phyloP scores from a whole-genome alignment of 2,329 filamentous ascomycete genomes.

The Penicillium sp. region DNA sequence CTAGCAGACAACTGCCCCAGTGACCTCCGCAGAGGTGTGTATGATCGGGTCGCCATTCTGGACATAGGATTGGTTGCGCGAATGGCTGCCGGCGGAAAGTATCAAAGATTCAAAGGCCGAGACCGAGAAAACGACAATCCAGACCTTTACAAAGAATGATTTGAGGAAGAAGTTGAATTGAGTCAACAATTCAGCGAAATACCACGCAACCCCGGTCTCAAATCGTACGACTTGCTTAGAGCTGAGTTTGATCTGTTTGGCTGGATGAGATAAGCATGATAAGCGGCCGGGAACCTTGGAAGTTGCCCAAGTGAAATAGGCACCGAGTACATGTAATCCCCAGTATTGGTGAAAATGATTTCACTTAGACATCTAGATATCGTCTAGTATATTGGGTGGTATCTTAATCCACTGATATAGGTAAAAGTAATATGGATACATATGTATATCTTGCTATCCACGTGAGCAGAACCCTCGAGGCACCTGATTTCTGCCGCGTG shows the following conservation, averaged over 20 bases:
- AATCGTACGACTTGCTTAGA: constrained; percentile 13
- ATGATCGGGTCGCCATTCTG: constrained; percentile 34
- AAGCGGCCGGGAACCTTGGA: background rate
- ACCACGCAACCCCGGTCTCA: constrained; percentile 4
- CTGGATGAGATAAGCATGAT: constrained; percentile 17
- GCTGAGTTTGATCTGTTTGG: constrained; percentile 16
- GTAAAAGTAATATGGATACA: background rate
- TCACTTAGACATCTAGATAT: too few relatives aligned
- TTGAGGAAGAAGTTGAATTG: background rate
- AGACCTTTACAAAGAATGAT: background rate
- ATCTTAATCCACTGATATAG: background rate
- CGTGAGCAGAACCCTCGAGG: constrained; percentile 8
- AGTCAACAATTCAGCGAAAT: background rate
- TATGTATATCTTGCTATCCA: background rate
- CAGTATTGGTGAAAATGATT: background rate
- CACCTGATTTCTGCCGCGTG: constrained; percentile 10
- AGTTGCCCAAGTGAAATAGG: background rate
- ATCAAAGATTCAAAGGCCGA: background rate
- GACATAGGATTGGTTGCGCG: constrained; percentile 3
- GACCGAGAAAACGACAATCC: background rate
- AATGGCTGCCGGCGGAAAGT: background rate
- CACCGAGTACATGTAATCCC: background rate
- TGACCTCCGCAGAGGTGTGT: constrained; percentile 34
- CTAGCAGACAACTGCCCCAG: constrained; percentile 25
- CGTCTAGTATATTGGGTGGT: background rate